Conservation (phyloP, 768 basidiomycete genomes). For the Peribolospora kevripleyi region DNA sequence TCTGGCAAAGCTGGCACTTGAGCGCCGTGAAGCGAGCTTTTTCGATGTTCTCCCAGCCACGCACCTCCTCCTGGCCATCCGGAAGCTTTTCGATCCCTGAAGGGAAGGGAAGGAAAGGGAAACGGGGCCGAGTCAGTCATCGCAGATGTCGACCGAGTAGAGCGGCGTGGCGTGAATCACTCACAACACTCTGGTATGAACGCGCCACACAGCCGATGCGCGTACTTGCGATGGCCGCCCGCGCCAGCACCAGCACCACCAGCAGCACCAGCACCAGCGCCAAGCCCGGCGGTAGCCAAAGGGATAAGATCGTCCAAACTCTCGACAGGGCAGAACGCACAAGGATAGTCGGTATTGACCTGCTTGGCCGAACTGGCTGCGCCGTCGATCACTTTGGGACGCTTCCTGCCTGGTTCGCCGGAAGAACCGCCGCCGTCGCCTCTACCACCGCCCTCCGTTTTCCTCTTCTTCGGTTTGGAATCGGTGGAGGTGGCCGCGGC, state of each 20-base stretch:
- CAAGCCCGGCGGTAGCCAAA: too few species aligned
- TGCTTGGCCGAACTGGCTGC: too few species aligned
- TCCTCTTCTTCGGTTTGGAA: not conserved
- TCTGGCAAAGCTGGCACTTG: conserved; percentile 65
- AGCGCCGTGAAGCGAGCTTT: conserved; percentile 72
- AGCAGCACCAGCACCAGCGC: too few species aligned
- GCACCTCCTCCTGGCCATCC: conserved; percentile 28
- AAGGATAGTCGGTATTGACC: conserved; percentile 1
- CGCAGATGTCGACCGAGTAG: conserved; percentile 5
- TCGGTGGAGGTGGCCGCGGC: not conserved
- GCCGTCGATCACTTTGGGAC: too few species aligned
- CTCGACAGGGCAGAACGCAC: conserved; percentile 13
- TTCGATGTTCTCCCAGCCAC: conserved; percentile 67
- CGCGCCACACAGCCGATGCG: conserved; percentile 7
- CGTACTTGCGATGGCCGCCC: conserved; percentile 3
- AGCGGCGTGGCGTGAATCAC: not conserved
- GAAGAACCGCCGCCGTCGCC: too few species aligned
- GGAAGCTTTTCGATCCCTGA: conserved; percentile 58
- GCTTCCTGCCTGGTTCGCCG: too few species aligned
- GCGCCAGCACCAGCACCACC: conserved; percentile 5
- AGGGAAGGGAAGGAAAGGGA: conserved; percentile 30
- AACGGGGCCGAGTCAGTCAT: not conserved
- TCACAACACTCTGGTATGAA: not conserved
- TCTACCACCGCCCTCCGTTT: too few species aligned
- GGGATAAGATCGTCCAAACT: conserved; percentile 10